phyloP scores from a whole-genome alignment of 305 asterid species.

The Petunia hybrid region DNA sequence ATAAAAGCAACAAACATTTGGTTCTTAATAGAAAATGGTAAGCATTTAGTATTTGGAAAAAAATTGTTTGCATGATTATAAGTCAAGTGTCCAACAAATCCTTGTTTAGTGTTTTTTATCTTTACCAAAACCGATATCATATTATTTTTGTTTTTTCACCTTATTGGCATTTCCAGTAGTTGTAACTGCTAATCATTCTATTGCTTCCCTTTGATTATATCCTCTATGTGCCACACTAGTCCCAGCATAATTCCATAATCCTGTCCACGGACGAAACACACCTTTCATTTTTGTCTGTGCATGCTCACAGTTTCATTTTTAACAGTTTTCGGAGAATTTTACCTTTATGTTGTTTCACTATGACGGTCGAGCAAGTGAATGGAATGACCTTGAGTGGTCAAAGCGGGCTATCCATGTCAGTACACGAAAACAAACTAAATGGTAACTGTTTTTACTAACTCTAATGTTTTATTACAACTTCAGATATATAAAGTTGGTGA shows the following conservation, averaged over 20 bases:
- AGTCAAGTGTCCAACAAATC: neutral
- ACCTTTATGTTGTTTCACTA: conserved; percentile 77
- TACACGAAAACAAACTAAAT: too few species aligned
- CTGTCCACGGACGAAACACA: neutral
- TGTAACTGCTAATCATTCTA: neutral
- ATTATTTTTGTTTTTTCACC: neutral
- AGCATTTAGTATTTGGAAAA: neutral
- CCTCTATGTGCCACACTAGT: conserved; percentile 16
- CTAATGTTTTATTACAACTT: neutral
- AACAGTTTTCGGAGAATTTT: conserved; percentile 87
- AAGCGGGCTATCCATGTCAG: too few species aligned
- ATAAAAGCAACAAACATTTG: conserved; percentile 4
- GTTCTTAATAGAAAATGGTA: neutral
- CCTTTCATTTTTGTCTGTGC: too few species aligned
- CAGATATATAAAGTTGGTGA: conserved; percentile 75
- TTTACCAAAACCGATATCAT: neutral
- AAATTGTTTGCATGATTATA: neutral
- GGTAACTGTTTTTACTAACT: conserved; percentile 45
- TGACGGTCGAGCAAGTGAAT: conserved; percentile 81
- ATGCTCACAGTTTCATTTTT: neutral
- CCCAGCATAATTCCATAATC: neutral
- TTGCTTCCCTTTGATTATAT: neutral
- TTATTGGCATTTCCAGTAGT: neutral
- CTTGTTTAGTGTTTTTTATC: neutral
- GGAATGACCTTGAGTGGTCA: conserved; percentile 93